phyloP scores from a whole-genome alignment of 805 yeast genomes.

The Jamesozyma hellenica region DNA sequence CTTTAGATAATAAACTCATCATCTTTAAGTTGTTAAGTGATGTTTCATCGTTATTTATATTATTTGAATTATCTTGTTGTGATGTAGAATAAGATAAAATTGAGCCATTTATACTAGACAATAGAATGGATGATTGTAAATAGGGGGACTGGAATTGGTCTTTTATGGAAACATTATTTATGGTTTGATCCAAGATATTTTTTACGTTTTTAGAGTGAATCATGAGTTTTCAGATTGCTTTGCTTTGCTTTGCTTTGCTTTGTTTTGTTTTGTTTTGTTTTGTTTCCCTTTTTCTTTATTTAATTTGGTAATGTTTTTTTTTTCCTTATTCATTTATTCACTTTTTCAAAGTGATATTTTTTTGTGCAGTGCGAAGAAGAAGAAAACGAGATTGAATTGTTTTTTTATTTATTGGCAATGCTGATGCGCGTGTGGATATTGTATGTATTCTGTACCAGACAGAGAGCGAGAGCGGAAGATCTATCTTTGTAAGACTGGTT shows the following conservation, averaged over 20 bases:
- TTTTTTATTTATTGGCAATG: no score
- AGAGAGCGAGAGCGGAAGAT: no score
- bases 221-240: conserved; percentile 7
- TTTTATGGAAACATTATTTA: not conserved
- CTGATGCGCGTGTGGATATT: no score
- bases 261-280: not conserved
- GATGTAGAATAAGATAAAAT: conserved; percentile 19
- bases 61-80: conserved; percentile 2
- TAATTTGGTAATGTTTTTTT: no score
- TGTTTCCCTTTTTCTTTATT: not conserved
- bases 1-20: conserved; percentile 26
- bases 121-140: conserved; percentile 20
- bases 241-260: no score
- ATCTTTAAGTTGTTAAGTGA: conserved; percentile 23
- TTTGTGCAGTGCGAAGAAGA: no score
- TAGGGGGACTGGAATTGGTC: not conserved
- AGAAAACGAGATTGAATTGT: no score
- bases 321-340: no score
- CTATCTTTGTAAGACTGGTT: no score
- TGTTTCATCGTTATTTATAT: not conserved
- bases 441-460: no score
- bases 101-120: conserved; percentile 23
- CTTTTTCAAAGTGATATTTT: no score
- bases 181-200: conserved; percentile 8
- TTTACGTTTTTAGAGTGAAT: conserved; percentile 19